Percentiles rank a stretch among this genome's conserved stretches.
phyloP scores from a whole-genome alignment of 495 filamentous ascomycete genomes.

The Penicillium samsonianum region DNA sequence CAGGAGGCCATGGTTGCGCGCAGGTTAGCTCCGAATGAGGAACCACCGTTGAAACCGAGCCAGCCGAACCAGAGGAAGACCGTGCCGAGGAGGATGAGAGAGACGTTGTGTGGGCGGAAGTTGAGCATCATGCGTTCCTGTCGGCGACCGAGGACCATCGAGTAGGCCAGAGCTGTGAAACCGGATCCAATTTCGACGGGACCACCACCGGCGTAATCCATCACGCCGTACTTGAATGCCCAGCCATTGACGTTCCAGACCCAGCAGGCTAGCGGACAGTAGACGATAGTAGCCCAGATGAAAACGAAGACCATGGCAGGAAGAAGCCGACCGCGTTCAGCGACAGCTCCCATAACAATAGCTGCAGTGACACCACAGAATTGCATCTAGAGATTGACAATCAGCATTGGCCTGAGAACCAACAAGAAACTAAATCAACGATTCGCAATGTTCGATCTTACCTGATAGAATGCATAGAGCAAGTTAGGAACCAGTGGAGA shows the following conservation, averaged over 20 bases:
- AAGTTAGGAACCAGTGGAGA: slow-evolving; percentile 63
- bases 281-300: slow-evolving; percentile 95
- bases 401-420: neutral
- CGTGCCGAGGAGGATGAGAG: slow-evolving; percentile 92
- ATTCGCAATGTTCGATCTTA: slow-evolving; percentile 28
- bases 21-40: slow-evolving; percentile 93
- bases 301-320: slow-evolving; percentile 96
- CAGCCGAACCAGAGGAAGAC: slow-evolving; percentile 98
- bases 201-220: slow-evolving; percentile 96
- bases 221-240: slow-evolving; percentile 86
- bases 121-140: slow-evolving; percentile 99
- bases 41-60: slow-evolving; percentile 98
- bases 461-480: slow-evolving; percentile 70
- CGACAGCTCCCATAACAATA: slow-evolving; percentile 88
- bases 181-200: slow-evolving; percentile 98
- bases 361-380: slow-evolving; percentile 92
- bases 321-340: slow-evolving; percentile 89
- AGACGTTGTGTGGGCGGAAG: slow-evolving; percentile 95
- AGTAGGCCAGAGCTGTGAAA: slow-evolving; percentile 90
- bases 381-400: slow-evolving; percentile 68
- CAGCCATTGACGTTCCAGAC: slow-evolving; percentile 93
- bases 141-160: slow-evolving; percentile 89
- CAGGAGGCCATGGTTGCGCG: slow-evolving; percentile 95
- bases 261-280: slow-evolving; percentile 96
- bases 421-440: neutral